phyloP scores from a whole-genome alignment of 768 basidiomycete species.

The Tubosaeta brunneosetosa region DNA sequence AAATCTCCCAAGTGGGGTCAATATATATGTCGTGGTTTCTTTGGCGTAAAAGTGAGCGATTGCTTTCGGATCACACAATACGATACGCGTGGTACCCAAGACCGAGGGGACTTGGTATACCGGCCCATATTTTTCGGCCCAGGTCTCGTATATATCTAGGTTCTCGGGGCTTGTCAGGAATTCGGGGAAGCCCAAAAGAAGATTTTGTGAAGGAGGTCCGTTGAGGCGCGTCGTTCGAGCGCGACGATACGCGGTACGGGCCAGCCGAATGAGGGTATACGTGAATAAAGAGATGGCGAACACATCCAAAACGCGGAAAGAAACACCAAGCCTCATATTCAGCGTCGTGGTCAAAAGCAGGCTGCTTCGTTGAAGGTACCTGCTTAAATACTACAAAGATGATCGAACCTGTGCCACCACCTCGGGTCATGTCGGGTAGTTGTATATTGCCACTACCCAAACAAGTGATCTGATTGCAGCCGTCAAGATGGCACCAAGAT shows the following conservation, averaged over 20 bases:
- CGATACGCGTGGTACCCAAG: constrained; percentile 34
- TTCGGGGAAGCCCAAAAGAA: constrained; percentile 38
- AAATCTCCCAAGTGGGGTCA: constrained; percentile 20
- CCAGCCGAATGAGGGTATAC: constrained; percentile 14
- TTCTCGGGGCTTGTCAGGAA: constrained; percentile 28
- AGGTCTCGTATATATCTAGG: constrained; percentile 40
- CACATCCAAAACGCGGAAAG: constrained; percentile 2
- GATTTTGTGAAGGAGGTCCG: constrained; percentile 40
- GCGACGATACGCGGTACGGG: constrained; percentile 5
- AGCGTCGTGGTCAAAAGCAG: not conserved
- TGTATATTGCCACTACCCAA: not conserved
- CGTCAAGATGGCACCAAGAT: constrained; percentile 56
- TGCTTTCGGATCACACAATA: constrained; percentile 47
- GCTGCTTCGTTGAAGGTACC: not conserved
- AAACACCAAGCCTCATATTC: not conserved
- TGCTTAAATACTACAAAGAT: no score
- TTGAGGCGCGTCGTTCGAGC: constrained; percentile 33
- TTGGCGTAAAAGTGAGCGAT: constrained; percentile 47
- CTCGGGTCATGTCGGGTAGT: not conserved
- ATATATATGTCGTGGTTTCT: constrained; percentile 41
- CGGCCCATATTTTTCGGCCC: constrained; percentile 45
- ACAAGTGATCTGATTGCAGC: not conserved
- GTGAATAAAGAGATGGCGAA: constrained; percentile 11
- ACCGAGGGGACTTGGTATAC: constrained; percentile 40
- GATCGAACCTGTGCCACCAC: not conserved